Evolutionary conservation across 768 basidiomycete genomes (phyloP), one percentile per base, ranked within the genome.

Genomic region (Kwoniella shandongensis): DNA sequence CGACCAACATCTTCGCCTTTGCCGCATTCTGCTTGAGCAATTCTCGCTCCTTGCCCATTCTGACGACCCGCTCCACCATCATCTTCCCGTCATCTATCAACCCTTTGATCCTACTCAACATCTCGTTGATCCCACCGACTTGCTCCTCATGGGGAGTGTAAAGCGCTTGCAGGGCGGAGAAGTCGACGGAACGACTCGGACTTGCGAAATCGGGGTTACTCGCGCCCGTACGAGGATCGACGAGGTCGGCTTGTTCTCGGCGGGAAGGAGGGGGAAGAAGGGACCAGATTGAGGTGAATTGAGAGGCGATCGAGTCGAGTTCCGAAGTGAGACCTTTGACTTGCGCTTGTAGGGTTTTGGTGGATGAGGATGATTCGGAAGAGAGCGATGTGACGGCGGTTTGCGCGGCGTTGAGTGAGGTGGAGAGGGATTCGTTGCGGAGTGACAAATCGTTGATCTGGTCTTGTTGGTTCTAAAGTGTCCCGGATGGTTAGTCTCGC

Each of bases 21-120:
- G 91, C 90, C 18, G 91, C 90, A 70, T 91, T 92, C 78, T 86
- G 88, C 82, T 91, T 94, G 59, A 94, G 81, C 62, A 93, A 70
- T 63, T 94, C 91, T 57, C 93, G 88, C 47, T 91, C 89, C 75
- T 89, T 86, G 1, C 89, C 91, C 65, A 91, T 88, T 23, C 89
- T 84, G 48, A 90, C 79, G 36, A 92, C 78, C 29, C 91, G 83
- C 75, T 91, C 88, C 59, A 92, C 89, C 58, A 97, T 77, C 18
- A 87, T 81, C 23, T 85, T 83, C 66, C 93, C 90, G 74, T 96
- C 94, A 30, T 82, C 80, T 50, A 96, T 81, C 54, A 96, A 80
- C 2, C 88, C 86, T 66, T 88, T 86, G 42, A 96, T 86, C 5
- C 91, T 83, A 20, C 81, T 76, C 12, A 84, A 84, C 66, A 94